Evolutionary conservation across 169 alveolate genomes (phyloP).

Genomic region (Plasmodium gaboni): DNA sequence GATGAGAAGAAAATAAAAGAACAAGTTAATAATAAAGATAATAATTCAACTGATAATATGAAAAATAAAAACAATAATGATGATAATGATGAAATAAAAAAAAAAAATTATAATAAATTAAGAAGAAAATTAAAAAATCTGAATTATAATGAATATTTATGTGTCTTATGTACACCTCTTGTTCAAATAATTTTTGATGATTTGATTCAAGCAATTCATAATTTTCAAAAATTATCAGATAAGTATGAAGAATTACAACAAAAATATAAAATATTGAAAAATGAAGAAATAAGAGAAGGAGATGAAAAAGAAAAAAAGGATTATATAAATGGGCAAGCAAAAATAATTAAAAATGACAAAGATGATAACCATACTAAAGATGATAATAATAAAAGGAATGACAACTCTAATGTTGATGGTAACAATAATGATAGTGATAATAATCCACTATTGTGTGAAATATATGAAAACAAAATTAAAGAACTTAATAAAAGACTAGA

Average conservation of each 20-base stretch:
- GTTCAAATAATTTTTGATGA: slow-evolving; percentile 70
- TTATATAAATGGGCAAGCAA: background rate
- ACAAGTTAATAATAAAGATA: background rate
- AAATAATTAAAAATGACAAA: background rate
- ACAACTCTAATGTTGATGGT: background rate
- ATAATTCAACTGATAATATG: slow-evolving; percentile 7
- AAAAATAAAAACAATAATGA: background rate
- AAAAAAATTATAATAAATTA: slow-evolving; percentile 28
- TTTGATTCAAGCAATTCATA: slow-evolving; percentile 70
- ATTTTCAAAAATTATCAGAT: slow-evolving; percentile 60
- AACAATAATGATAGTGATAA: background rate
- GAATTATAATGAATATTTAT: slow-evolving; percentile 55
- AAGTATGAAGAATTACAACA: slow-evolving; percentile 47
- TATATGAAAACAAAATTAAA: slow-evolving; percentile 13
- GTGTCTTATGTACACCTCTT: slow-evolving; percentile 53
- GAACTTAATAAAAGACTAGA: slow-evolving; percentile 41
- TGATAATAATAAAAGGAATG: background rate
- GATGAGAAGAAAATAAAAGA: background rate
- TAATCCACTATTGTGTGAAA: background rate
- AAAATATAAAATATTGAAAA: slow-evolving; percentile 43
- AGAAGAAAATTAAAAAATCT: slow-evolving; percentile 41
- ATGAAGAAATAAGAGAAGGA: background rate
- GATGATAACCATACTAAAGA: background rate
- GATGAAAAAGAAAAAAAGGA: slow-evolving; percentile 7
- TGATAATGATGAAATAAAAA: slow-evolving; percentile 12